Percentiles rank a stretch among this genome's conserved stretches.
Evolutionary conservation across 176 grass and related monocot species (phyloP).

Genomic region (Triticum urartu): DNA sequence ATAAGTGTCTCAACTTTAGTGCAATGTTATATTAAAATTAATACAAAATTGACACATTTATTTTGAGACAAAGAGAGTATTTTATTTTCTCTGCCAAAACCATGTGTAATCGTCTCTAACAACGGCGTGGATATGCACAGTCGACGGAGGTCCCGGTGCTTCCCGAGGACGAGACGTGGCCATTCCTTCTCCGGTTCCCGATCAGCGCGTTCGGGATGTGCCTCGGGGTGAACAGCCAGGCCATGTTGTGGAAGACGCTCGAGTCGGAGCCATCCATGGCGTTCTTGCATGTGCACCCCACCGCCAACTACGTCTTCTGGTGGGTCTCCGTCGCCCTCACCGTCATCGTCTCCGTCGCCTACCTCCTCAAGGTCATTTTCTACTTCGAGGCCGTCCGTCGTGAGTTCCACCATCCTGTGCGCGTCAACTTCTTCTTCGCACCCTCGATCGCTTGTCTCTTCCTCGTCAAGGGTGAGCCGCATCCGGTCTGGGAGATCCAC

Average conservation of each 20-base stretch:
- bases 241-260: neutral
- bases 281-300: neutral
- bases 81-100: neutral
- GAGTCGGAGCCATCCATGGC: neutral
- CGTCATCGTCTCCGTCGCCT: slow-evolving; percentile 40
- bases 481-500: neutral
- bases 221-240: neutral
- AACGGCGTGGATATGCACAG: neutral
- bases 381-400: slow-evolving; percentile 56
- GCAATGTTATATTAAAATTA: too few species aligned
- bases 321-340: neutral
- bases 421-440: slow-evolving; percentile 84
- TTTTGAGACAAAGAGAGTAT: too few species aligned
- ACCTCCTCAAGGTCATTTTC: slow-evolving; percentile 70
- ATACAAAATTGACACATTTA: too few species aligned
- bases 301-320: neutral
- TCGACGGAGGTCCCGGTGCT: neutral
- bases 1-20: too few species aligned
- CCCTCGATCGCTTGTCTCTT: slow-evolving; percentile 71
- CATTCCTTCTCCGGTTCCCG: neutral
- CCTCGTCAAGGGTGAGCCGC: slow-evolving; percentile 49
- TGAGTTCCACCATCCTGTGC: slow-evolving; percentile 75
- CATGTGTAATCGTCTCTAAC: neutral
- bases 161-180: neutral
- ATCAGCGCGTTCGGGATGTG: neutral